Evolutionary conservation across 352 stramenopile species (phyloP).

Genomic region (Elongisporangium undulatum): DNA sequence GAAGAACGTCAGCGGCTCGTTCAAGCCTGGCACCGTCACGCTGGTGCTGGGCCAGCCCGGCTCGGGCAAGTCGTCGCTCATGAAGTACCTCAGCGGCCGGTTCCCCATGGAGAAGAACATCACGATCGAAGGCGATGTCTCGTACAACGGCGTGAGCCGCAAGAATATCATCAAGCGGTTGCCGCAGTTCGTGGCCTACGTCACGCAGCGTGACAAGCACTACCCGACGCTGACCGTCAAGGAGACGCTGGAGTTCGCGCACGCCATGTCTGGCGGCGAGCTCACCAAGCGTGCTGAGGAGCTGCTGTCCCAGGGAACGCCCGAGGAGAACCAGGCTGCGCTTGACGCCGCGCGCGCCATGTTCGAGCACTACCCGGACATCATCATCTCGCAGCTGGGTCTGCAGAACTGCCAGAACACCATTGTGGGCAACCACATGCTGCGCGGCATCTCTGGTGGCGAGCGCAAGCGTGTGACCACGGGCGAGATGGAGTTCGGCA

Average conservation of each 20-base stretch:
- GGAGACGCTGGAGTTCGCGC: slow-evolving; percentile 30
- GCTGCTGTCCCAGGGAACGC: slow-evolving; percentile 17
- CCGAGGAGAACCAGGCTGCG: slow-evolving; percentile 21
- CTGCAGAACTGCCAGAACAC: slow-evolving; percentile 42
- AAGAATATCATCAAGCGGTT: slow-evolving; percentile 14
- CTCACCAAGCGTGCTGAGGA: slow-evolving; percentile 13
- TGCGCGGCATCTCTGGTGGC: slow-evolving; percentile 71
- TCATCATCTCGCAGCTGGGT: slow-evolving; percentile 31
- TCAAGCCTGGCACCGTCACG: slow-evolving; percentile 27
- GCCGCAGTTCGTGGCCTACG: slow-evolving; percentile 29
- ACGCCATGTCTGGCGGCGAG: slow-evolving; percentile 23
- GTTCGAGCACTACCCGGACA: slow-evolving; percentile 30
- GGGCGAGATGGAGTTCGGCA: slow-evolving; percentile 79
- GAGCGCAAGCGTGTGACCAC: slow-evolving; percentile 90
- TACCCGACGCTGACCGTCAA: slow-evolving; percentile 22
- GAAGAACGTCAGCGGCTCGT: slow-evolving; percentile 15
- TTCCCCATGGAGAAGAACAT: slow-evolving; percentile 21
- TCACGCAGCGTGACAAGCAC: slow-evolving; percentile 24
- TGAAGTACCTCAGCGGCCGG: slow-evolving; percentile 22
- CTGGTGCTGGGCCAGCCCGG: slow-evolving; percentile 29
- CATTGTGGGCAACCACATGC: slow-evolving; percentile 50
- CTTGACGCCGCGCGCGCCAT: slow-evolving; percentile 14
- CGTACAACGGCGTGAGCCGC: slow-evolving; percentile 22
- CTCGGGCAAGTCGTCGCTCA: slow-evolving; percentile 31
- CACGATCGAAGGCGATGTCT: slow-evolving; percentile 16